Percentiles rank a stretch among this genome's conserved stretches.
Evolutionary conservation across 1,139 yeast species (phyloP).

Genomic region (Saccharomyces uvarum): DNA sequence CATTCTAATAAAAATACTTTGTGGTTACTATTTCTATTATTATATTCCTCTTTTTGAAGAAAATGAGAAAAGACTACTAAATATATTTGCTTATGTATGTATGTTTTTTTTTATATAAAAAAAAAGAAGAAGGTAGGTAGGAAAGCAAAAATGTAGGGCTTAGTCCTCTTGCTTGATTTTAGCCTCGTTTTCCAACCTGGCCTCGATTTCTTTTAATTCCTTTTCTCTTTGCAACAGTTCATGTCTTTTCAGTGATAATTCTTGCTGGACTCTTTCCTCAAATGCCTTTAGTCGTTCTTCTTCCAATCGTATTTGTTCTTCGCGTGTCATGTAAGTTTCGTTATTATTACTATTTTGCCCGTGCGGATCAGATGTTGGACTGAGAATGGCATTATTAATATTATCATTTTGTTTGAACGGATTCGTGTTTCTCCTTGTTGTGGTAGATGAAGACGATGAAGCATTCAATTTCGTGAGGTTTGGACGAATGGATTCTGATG

Average conservation of each 20-base stretch:
- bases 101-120: not conserved
- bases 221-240: conserved; percentile 83
- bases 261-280: conserved; percentile 85
- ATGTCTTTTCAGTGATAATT: conserved; percentile 72
- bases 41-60: too few relatives aligned
- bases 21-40: not conserved
- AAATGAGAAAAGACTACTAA: not conserved
- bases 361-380: conserved; percentile 6
- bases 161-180: conserved; percentile 17
- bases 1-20: not conserved
- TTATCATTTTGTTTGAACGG: conserved; percentile 2
- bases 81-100: not conserved
- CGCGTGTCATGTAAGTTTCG: conserved; percentile 55
- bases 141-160: not conserved
- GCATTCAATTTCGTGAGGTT: not conserved
- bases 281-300: conserved; percentile 73
- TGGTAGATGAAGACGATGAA: conserved; percentile 10
- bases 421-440: conserved; percentile 8
- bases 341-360: conserved; percentile 10
- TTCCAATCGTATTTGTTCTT: conserved; percentile 72
- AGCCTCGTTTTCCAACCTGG: conserved; percentile 53
- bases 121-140: not conserved
- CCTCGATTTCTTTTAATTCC: conserved; percentile 78
- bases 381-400: not conserved
- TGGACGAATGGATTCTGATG: not conserved